Conservation (phyloP, 75 land plant genomes). For the Sequoiadendron giganteum region DNA sequence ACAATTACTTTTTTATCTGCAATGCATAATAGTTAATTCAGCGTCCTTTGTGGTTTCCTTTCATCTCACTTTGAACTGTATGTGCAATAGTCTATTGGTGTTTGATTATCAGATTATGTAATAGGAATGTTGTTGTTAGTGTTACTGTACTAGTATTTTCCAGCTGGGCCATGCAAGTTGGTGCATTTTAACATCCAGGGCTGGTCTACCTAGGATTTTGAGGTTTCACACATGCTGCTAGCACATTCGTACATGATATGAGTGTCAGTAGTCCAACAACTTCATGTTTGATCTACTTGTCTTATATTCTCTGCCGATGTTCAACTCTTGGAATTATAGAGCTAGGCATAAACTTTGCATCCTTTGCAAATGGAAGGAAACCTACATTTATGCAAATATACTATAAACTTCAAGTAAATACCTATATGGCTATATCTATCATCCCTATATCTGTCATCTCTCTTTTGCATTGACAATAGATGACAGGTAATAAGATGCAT, state of each 20-base stretch:
- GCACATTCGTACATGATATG: background rate
- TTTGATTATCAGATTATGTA: background rate
- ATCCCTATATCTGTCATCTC: background rate
- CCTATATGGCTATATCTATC: background rate
- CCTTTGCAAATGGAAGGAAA: background rate
- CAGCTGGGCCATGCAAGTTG: background rate
- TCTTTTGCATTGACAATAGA: background rate
- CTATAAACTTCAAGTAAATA: background rate
- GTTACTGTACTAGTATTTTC: background rate
- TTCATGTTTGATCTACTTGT: background rate
- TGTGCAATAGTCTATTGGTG: background rate
- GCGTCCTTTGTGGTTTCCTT: background rate
- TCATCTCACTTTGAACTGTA: background rate
- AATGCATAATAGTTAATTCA: background rate
- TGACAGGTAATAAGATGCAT: background rate
- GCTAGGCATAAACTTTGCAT: background rate
- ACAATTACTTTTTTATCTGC: background rate
- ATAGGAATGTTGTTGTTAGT: background rate
- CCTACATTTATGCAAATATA: background rate
- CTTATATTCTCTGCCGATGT: background rate
- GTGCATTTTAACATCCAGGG: background rate
- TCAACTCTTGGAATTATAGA: background rate
- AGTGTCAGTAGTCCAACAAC: background rate
- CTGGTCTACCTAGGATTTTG: background rate
- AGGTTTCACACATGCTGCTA: background rate